Percentiles rank a stretch among this genome's conserved stretches.
Evolutionary conservation across 495 filamentous ascomycete species (phyloP).

Genomic region (Glutinoglossum americanum): DNA sequence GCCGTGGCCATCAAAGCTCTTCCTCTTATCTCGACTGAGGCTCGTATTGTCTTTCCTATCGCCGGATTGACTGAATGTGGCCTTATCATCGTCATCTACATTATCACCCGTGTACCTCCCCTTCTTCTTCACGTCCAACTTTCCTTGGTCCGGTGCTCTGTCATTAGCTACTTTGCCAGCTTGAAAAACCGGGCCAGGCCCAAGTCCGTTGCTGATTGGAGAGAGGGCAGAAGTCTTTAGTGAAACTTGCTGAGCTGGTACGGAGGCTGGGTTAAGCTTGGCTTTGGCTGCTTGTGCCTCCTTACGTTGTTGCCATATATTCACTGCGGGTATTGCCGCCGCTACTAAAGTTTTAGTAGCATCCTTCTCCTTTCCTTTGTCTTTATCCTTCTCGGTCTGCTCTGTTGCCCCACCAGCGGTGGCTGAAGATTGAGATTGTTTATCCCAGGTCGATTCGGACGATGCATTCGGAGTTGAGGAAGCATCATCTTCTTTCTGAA

Average conservation of each 20-base stretch:
- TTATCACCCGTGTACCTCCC: background rate
- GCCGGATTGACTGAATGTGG: background rate
- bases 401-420: constrained; percentile 16
- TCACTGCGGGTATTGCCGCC: constrained; percentile 61
- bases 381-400: constrained; percentile 20
- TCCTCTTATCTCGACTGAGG: constrained; percentile 16
- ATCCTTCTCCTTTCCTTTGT: constrained; percentile 24
- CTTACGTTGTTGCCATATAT: constrained; percentile 61
- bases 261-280: constrained; percentile 25
- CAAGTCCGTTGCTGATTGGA: background rate
- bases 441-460: constrained; percentile 44
- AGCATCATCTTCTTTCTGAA: constrained; percentile 48
- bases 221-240: background rate
- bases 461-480: constrained; percentile 42
- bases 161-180: constrained; percentile 3
- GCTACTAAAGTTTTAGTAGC: constrained; percentile 48
- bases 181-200: constrained; percentile 3
- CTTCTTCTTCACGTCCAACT: background rate
- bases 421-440: constrained; percentile 35
- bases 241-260: constrained; percentile 8
- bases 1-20: constrained; percentile 16
- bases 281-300: constrained; percentile 46
- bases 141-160: background rate
- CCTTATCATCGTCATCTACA: background rate
- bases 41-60: background rate